These are phyloP conservation scores for Rosa chinensis DNA, from an alignment of 306 rosid species.

Conservation along the genomic window DNA sequence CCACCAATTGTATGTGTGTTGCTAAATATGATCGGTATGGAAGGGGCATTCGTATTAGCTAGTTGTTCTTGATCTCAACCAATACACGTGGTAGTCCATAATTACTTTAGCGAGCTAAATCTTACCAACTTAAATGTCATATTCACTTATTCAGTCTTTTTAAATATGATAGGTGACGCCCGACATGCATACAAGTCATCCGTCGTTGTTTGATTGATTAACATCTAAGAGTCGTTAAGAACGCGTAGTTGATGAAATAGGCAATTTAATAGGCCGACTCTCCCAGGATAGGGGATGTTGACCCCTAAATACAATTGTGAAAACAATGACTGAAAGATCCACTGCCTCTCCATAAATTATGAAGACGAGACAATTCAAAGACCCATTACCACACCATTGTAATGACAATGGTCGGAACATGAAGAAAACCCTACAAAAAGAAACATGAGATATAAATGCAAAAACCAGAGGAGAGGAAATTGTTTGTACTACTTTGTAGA, in stretches of 20 bases:
- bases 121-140: too few species aligned
- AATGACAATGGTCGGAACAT: neutral
- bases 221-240: neutral
- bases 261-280: neutral
- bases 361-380: neutral
- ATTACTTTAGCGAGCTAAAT: too few species aligned
- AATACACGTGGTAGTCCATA: too few species aligned
- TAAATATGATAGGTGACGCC: neutral
- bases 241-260: neutral
- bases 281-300: neutral
- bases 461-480: too few species aligned
- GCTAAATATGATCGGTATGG: too few species aligned
- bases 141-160: too few species aligned
- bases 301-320: neutral
- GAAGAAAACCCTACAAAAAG: neutral
- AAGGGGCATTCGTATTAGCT: too few species aligned
- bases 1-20: too few species aligned
- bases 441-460: too few species aligned
- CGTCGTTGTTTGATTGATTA: neutral
- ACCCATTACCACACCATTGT: neutral
- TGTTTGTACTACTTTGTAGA: too few species aligned
- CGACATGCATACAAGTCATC: neutral
- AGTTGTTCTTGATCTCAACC: too few species aligned
- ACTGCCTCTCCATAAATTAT: neutral
- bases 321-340: neutral